These are phyloP conservation scores for Neocallimastix lanati DNA, from an alignment of 192 early-diverging fungal species.

Conservation along the genomic window DNA sequence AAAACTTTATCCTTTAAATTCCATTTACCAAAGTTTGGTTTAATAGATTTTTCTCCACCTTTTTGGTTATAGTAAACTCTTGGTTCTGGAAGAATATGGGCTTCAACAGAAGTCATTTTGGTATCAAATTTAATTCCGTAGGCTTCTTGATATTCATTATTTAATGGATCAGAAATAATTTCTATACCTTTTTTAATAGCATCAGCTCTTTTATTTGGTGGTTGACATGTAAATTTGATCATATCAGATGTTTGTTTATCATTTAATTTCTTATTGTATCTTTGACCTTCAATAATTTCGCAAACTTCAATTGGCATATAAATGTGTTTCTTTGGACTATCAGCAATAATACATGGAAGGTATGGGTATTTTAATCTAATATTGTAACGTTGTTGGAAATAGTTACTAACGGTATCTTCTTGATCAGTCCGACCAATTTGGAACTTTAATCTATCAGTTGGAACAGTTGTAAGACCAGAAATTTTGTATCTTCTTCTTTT, in stretches of 20 bases:
- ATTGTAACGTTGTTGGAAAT: constrained; percentile 8
- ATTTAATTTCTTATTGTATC: constrained; percentile 10
- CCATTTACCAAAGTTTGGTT: background rate
- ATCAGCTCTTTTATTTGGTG: constrained; percentile 3
- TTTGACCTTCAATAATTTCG: constrained; percentile 11
- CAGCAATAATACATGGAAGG: constrained; percentile 9
- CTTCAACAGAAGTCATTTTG: background rate
- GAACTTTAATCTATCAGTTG: background rate
- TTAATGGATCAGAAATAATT: background rate
- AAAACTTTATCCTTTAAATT: background rate
- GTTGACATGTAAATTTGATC: constrained; percentile 15
- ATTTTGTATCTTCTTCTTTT: background rate
- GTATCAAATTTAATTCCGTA: background rate
- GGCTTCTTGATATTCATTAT: background rate
- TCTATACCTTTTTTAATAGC: background rate
- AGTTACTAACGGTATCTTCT: constrained; percentile 7
- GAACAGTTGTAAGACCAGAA: background rate
- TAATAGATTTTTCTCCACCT: background rate
- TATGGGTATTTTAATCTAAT: constrained; percentile 7
- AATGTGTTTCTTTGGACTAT: constrained; percentile 1
- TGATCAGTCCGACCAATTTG: background rate
- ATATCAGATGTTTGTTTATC: constrained; percentile 17
- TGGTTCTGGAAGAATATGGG: background rate
- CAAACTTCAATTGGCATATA: constrained; percentile 18
- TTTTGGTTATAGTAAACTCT: background rate